Percentiles rank a stretch among this genome's conserved stretches.
phyloP scores from a whole-genome alignment of 768 basidiomycete species.

The Cystobasidium onofrii region DNA sequence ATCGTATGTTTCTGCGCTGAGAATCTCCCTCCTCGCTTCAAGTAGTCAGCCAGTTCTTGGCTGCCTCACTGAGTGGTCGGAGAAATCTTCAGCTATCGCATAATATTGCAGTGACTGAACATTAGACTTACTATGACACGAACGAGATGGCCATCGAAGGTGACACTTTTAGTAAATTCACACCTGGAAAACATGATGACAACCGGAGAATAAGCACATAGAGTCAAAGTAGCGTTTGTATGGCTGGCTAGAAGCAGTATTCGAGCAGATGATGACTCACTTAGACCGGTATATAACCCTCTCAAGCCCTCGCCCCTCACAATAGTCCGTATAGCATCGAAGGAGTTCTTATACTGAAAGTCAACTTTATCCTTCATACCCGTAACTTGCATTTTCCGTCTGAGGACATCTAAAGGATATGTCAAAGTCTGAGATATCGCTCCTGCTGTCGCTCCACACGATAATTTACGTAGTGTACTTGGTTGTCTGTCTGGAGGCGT shows the following conservation, averaged over 20 bases:
- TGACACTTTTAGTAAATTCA: conserved; percentile 38
- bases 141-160: conserved; percentile 33
- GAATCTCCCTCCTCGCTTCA: background rate
- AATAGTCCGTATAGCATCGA: conserved; percentile 63
- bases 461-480: conserved; percentile 59
- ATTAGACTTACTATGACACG: conserved; percentile 24
- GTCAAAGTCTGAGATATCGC: conserved; percentile 87
- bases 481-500: conserved; percentile 54
- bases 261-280: background rate
- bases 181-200: background rate
- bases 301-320: conserved; percentile 63
- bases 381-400: conserved; percentile 90
- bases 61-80: background rate
- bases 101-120: background rate
- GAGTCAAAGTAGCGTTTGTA: too few species aligned
- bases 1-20: background rate
- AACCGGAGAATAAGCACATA: too few species aligned
- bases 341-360: conserved; percentile 32
- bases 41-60: conserved; percentile 5
- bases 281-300: conserved; percentile 71
- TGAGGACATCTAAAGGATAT: conserved; percentile 88
- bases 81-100: background rate
- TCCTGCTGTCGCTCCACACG: conserved; percentile 66
- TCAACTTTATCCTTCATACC: conserved; percentile 58
- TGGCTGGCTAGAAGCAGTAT: background rate